A percentile compares a stretch with the other conserved stretches of the same genome.
Evolutionary conservation across 345 rosid genomes (phyloP).

Genomic region (Cochlearia excelsa): DNA sequence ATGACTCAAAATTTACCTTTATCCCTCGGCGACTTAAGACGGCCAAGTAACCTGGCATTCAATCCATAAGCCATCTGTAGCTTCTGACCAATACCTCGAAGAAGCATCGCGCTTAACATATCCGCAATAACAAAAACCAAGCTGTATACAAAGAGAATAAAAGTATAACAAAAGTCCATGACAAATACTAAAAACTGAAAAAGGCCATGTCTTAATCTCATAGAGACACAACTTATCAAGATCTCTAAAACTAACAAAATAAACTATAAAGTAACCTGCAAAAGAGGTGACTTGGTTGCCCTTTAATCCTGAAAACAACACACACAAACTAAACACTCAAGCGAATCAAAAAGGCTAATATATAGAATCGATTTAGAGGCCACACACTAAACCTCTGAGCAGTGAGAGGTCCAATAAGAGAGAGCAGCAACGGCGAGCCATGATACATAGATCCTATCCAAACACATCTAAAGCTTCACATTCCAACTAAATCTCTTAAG

Average conservation of each 20-base stretch:
- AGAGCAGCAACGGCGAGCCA: constrained; percentile 83
- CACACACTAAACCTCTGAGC: constrained; percentile 50
- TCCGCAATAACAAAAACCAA: constrained; percentile 82
- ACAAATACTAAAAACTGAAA: neutral
- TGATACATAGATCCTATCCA: constrained; percentile 92
- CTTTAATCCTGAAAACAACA: constrained; percentile 57
- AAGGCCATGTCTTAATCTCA: neutral
- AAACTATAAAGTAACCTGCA: constrained; percentile 56
- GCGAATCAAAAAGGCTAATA: neutral
- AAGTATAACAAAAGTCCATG: constrained; percentile 9
- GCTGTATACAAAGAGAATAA: constrained; percentile 64
- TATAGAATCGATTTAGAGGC: neutral
- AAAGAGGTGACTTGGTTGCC: constrained; percentile 62
- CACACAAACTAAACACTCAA: constrained; percentile 15
- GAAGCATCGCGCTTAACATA: constrained; percentile 70
- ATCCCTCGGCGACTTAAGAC: constrained; percentile 38
- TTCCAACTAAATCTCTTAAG: neutral
- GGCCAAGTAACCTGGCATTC: constrained; percentile 50
- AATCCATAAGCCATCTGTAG: constrained; percentile 54
- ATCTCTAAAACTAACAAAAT: constrained; percentile 3
- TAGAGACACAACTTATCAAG: constrained; percentile 3
- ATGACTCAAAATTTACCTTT: constrained; percentile 43
- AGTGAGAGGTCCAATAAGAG: constrained; percentile 76
- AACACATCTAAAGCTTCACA: neutral
- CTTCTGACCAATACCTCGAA: constrained; percentile 62